Conservation (phyloP, 2,329 filamentous ascomycete genomes). For the Conoideocrella luteorostrata region DNA sequence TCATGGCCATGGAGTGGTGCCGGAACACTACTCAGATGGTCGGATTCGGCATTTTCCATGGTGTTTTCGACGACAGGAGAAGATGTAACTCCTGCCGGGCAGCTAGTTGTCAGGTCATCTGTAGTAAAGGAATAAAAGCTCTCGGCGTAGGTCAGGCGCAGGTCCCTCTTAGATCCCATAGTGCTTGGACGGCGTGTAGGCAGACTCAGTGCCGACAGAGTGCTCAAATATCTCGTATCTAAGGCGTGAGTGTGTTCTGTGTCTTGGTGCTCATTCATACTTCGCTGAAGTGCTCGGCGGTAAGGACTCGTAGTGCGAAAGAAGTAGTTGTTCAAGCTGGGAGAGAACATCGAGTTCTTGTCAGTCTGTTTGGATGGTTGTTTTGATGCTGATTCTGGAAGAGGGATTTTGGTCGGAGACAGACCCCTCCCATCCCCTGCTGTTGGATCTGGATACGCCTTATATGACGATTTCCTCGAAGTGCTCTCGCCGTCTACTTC, state of each 20-base stretch:
- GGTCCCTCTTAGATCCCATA: constrained; percentile 31
- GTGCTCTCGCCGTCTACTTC: background rate
- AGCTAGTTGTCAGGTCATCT: constrained; percentile 15
- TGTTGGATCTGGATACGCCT: constrained; percentile 9
- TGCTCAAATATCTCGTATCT: constrained; percentile 32
- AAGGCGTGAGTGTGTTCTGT: constrained; percentile 17
- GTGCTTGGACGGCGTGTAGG: constrained; percentile 33
- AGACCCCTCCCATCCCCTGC: constrained; percentile 10
- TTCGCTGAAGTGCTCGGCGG: constrained; percentile 43
- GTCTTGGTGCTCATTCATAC: constrained; percentile 32
- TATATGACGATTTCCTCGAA: constrained; percentile 2
- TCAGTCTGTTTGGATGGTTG: constrained; percentile 28
- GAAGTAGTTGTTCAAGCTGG: constrained; percentile 43
- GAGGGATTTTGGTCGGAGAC: constrained; percentile 6
- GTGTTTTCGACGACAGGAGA: background rate
- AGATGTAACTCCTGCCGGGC: background rate
- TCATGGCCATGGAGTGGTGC: constrained; percentile 24
- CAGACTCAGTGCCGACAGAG: constrained; percentile 33
- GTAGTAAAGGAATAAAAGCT: constrained; percentile 40
- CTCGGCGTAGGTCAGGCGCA: constrained; percentile 35
- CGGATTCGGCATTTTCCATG: background rate
- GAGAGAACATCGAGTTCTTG: constrained; percentile 44
- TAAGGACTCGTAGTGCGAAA: constrained; percentile 52
- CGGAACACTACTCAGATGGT: background rate
- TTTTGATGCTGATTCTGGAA: constrained; percentile 6